Evolutionary conservation across 2,329 filamentous ascomycete species (phyloP).

Genomic region (Monilinia vaccinii-corymbosi): DNA sequence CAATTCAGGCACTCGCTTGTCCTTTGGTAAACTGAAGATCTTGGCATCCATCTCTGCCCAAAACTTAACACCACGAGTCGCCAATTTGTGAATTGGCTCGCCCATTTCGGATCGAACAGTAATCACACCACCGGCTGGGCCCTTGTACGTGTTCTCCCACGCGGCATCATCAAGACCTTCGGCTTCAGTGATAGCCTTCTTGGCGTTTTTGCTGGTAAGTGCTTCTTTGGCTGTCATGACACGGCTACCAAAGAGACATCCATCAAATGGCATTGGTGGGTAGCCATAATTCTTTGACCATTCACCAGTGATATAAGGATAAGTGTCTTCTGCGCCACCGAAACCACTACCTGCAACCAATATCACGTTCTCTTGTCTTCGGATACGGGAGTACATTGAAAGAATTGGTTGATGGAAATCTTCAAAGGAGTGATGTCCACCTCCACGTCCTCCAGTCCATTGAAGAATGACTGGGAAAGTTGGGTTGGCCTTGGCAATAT

Average conservation of each 20-base stretch:
- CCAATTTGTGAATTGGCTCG: constrained; percentile 97
- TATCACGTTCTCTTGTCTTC: constrained; percentile 78
- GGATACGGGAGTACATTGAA: constrained; percentile 82
- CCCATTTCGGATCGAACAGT: constrained; percentile 99
- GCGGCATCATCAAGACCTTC: constrained; percentile 70
- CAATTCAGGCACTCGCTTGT: constrained; percentile 79
- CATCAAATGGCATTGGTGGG: constrained; percentile 89
- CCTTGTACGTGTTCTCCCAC: constrained; percentile 93
- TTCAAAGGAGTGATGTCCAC: constrained; percentile 90
- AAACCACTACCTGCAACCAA: constrained; percentile 88
- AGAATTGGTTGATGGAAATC: constrained; percentile 91
- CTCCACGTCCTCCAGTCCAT: constrained; percentile 90
- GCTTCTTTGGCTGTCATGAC: constrained; percentile 95
- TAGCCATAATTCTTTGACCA: constrained; percentile 87
- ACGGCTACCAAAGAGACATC: constrained; percentile 80
- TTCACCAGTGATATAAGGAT: constrained; percentile 80
- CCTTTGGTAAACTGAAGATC: constrained; percentile 89
- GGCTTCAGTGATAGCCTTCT: constrained; percentile 83
- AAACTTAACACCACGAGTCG: constrained; percentile 89
- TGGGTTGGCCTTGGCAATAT: constrained; percentile 90
- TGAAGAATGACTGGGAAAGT: constrained; percentile 87
- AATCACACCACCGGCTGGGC: constrained; percentile 83
- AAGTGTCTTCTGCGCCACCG: constrained; percentile 81
- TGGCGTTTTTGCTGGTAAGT: constrained; percentile 76
- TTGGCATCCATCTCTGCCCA: constrained; percentile 99